These are phyloP conservation scores for Raddia distichophylla DNA, from an alignment of 176 grass and related monocot species.

Conservation along the genomic window DNA sequence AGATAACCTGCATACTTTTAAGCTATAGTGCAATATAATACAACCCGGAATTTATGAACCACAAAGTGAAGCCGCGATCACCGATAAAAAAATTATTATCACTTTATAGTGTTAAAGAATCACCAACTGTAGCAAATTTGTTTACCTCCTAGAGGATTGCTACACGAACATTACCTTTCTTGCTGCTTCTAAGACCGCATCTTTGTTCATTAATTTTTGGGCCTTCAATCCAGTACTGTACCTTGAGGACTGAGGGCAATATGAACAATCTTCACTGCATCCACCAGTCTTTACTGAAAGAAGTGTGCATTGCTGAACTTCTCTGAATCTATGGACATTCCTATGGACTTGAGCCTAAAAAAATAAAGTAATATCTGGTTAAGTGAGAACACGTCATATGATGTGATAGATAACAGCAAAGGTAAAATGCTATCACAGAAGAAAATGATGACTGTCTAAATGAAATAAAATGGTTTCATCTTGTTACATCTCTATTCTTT, in stretches of 20 bases:
- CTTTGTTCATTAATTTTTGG: slow-evolving; percentile 92
- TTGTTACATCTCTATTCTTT: not conserved
- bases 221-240: slow-evolving; percentile 91
- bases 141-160: slow-evolving; percentile 16
- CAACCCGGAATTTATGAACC: not conserved
- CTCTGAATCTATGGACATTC: slow-evolving; percentile 82
- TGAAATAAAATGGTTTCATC: not conserved
- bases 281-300: slow-evolving; percentile 99
- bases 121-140: slow-evolving; percentile 7
- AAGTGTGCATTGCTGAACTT: slow-evolving; percentile 97
- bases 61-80: not conserved
- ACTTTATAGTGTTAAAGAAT: not conserved
- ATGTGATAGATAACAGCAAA: not conserved
- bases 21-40: not conserved
- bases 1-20: not conserved
- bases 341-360: slow-evolving; percentile 92
- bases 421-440: slow-evolving; percentile 6
- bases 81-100: not conserved
- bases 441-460: not conserved
- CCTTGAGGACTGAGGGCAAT: slow-evolving; percentile 95
- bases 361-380: slow-evolving; percentile 9
- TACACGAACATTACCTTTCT: slow-evolving; percentile 61
- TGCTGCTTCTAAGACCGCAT: slow-evolving; percentile 84
- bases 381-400: not conserved
- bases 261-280: slow-evolving; percentile 98